Conservation (phyloP, 2,329 filamentous ascomycete species). For the Paramyrothecium roridum region DNA sequence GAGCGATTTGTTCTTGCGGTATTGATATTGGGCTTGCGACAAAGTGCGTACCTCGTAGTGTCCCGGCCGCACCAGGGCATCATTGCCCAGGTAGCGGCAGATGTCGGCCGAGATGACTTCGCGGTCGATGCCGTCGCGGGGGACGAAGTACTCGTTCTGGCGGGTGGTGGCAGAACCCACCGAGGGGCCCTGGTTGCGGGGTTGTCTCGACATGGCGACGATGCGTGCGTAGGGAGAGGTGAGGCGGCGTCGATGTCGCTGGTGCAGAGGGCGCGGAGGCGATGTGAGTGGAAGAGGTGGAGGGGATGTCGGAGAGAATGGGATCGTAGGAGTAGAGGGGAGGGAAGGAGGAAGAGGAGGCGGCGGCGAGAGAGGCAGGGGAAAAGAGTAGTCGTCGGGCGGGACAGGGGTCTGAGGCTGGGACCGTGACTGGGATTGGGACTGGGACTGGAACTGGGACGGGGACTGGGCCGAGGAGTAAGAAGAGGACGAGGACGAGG, state of each 20-base stretch:
- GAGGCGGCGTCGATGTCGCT: slow-evolving; percentile 2
- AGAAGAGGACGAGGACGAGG: slow-evolving; percentile 10
- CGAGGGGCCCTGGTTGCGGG: slow-evolving; percentile 32
- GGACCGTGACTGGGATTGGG: background rate
- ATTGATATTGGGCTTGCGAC: background rate
- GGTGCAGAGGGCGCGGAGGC: slow-evolving; percentile 8
- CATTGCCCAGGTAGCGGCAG: slow-evolving; percentile 79
- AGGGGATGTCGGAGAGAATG: slow-evolving; percentile 10
- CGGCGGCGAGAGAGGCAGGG: slow-evolving; percentile 4
- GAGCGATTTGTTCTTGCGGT: slow-evolving; percentile 16
- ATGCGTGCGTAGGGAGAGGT: slow-evolving; percentile 1
- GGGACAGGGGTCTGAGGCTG: background rate
- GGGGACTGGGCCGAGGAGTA: too few relatives aligned
- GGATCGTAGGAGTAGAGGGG: slow-evolving; percentile 8
- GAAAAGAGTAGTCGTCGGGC: background rate
- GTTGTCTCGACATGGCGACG: slow-evolving; percentile 35
- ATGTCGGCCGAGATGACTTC: slow-evolving; percentile 84
- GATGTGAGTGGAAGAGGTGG: slow-evolving; percentile 2
- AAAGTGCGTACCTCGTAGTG: slow-evolving; percentile 61
- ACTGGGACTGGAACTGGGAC: too few relatives aligned
- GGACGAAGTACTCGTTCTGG: slow-evolving; percentile 78
- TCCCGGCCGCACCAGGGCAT: slow-evolving; percentile 74
- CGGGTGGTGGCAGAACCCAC: slow-evolving; percentile 38
- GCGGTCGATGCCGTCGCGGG: slow-evolving; percentile 75
- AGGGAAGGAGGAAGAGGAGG: slow-evolving; percentile 5